Evolutionary conservation across 2,329 filamentous ascomycete genomes (phyloP).

Genomic region (Mycosphaerella sp.): DNA sequence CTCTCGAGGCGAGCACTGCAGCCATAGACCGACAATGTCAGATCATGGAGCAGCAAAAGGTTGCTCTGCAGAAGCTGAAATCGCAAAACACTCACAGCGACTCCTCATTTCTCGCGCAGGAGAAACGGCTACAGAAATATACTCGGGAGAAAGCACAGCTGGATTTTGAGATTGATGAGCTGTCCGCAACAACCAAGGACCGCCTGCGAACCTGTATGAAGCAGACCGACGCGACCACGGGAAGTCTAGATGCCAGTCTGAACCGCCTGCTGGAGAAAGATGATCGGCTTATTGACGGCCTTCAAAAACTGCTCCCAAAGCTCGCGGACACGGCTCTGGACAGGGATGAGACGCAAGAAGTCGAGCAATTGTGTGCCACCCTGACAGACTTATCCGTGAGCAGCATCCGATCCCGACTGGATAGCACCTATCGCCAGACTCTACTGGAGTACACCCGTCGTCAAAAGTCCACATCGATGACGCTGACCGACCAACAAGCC

Average conservation of each 20-base stretch:
- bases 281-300: constrained; percentile 57
- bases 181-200: constrained; percentile 27
- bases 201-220: constrained; percentile 41
- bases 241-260: constrained; percentile 46
- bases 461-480: constrained; percentile 19
- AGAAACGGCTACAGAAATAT: constrained; percentile 20
- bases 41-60: constrained; percentile 55
- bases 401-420: constrained; percentile 39
- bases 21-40: constrained; percentile 59
- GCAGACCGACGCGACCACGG: constrained; percentile 43
- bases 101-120: constrained; percentile 1
- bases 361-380: constrained; percentile 50
- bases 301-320: constrained; percentile 60
- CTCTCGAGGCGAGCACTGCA: constrained; percentile 58
- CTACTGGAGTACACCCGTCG: constrained; percentile 6
- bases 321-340: constrained; percentile 46
- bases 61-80: constrained; percentile 52
- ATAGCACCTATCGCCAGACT: constrained; percentile 45
- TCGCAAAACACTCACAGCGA: constrained; percentile 33
- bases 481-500: constrained; percentile 15
- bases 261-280: constrained; percentile 46
- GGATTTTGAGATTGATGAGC: constrained; percentile 35
- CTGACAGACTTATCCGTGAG: constrained; percentile 37
- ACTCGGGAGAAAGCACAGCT: constrained; percentile 39
- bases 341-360: constrained; percentile 42